Base-by-base conservation (phyloP, 1,284 basidiomycete genomes). In the Ceratorhiza oryzae-sativae region DNA sequence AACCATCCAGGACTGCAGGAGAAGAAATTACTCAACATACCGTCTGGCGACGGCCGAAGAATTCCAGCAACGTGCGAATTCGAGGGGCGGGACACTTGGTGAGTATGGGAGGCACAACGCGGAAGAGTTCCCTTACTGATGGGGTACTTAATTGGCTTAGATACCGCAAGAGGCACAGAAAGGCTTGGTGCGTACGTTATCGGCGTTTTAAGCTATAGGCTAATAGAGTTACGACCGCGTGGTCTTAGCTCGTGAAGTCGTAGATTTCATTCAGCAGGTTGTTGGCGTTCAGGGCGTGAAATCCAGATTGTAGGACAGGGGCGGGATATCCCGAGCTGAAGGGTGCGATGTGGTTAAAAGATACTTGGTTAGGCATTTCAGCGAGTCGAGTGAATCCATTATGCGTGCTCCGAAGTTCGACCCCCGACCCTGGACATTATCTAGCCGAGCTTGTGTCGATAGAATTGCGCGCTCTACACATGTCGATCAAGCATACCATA, bases 41-140 rank as follows among this genome's bases (percentile, higher is more conserved):
- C 27, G 87, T 88, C 10, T 90, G 88, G 88, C 78, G 86, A n/a
- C 80, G 90, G 41, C 83, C 85, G 1, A 81, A 75, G 62, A 90
- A 91, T 75, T 77, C 87, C 34, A 84, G 84, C 12, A 90, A 92
- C 77, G 78, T 86, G 1, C 78, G 84, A n/a, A 83, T 91, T 63
- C 75, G 79, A 10, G 81, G 77, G 45, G 84, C 86, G 36, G 86
- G 87, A 0, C 90, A 91, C 83, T 78, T 91, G 74, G 87, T 89
- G 73, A 60, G 84, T 79, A 53, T 42, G 63, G 60, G 39, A 65
- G 36, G 18, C 27, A 12, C 41, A 20, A n/a, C 34, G 39, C 42
- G 53, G 55, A 58, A 48, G n/a, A 3, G 49, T 12, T 18, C 32
- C 27, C 12, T 18, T 46, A 42, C 20, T 58, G 12, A 46, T 59